Conservation (phyloP, 495 filamentous ascomycete species). For the Penicillium arizonense region DNA sequence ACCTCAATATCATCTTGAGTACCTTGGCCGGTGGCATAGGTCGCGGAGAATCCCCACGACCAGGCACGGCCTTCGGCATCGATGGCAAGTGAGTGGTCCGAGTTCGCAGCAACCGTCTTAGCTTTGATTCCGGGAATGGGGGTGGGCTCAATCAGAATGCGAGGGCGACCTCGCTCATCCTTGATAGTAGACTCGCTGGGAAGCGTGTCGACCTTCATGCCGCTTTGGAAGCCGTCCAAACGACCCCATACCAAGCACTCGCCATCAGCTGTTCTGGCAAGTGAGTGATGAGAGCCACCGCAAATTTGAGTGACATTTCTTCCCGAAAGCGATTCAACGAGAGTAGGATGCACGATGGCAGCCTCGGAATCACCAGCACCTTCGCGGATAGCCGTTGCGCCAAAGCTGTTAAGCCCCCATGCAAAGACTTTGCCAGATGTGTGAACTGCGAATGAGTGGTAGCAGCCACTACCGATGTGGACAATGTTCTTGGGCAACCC, state of each 20-base stretch:
- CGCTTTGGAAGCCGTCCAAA: constrained; percentile 57
- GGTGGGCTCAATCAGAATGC: constrained; percentile 56
- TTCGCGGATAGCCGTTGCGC: constrained; percentile 69
- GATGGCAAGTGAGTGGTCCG: constrained; percentile 60
- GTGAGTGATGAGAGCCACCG: constrained; percentile 59
- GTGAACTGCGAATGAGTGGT: constrained; percentile 72
- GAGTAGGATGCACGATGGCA: constrained; percentile 54
- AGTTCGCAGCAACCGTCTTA: constrained; percentile 44
- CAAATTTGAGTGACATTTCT: constrained; percentile 44
- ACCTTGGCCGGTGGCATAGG: constrained; percentile 62
- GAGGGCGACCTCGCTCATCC: constrained; percentile 46
- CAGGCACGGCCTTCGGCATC: constrained; percentile 56
- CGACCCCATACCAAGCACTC: constrained; percentile 61
- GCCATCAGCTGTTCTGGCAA: constrained; percentile 52
- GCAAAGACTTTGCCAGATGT: constrained; percentile 67
- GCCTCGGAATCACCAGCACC: constrained; percentile 66
- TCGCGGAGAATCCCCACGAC: constrained; percentile 62
- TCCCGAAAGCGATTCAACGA: constrained; percentile 56
- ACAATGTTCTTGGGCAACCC: constrained; percentile 60
- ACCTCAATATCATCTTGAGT: constrained; percentile 56
- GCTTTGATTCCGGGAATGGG: constrained; percentile 46
- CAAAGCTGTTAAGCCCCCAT: constrained; percentile 89
- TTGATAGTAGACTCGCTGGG: constrained; percentile 49
- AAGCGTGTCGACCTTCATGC: constrained; percentile 50
- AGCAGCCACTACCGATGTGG: constrained; percentile 52